phyloP scores from a whole-genome alignment of 768 basidiomycete species.

The Holtermannia corniformis region DNA sequence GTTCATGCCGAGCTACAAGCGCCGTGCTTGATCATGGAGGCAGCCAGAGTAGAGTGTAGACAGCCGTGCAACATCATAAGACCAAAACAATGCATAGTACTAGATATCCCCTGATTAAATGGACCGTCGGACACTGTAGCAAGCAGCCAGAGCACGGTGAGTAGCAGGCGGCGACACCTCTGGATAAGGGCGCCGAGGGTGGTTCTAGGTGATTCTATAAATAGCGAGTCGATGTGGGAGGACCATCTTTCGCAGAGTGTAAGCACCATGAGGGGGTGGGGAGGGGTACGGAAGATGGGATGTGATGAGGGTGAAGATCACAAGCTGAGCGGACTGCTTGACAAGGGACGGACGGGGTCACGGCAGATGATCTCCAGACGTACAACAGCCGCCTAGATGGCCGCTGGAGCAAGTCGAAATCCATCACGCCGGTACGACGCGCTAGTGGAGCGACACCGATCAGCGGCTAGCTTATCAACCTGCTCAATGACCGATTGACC shows the following conservation, averaged over 20 bases:
- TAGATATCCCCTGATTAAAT: slow-evolving; percentile 29
- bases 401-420: no score
- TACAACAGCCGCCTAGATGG: no score
- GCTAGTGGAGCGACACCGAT: no score
- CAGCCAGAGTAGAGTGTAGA: no score
- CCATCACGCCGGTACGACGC: no score
- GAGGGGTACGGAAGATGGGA: slow-evolving; percentile 6
- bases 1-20: no score
- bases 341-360: background rate
- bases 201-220: slow-evolving; percentile 78
- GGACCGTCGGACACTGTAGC: slow-evolving; percentile 30
- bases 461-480: background rate
- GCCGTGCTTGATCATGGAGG: no score
- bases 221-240: slow-evolving; percentile 80
- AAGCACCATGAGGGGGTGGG: slow-evolving; percentile 53
- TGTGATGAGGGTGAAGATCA: slow-evolving; percentile 1
- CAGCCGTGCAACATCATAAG: no score
- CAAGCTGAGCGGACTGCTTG: slow-evolving; percentile 1
- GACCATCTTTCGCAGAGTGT: slow-evolving; percentile 68
- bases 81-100: background rate
- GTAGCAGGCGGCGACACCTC: slow-evolving; percentile 37
- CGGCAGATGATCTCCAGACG: no score
- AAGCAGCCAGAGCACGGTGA: slow-evolving; percentile 38
- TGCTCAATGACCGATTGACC: no score
- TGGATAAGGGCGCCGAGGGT: slow-evolving; percentile 24